Evolutionary conservation across 176 grass and related monocot species (phyloP), one percentile per base, ranked within the genome.

Genomic region (Hyparrhenia diplandra): DNA sequence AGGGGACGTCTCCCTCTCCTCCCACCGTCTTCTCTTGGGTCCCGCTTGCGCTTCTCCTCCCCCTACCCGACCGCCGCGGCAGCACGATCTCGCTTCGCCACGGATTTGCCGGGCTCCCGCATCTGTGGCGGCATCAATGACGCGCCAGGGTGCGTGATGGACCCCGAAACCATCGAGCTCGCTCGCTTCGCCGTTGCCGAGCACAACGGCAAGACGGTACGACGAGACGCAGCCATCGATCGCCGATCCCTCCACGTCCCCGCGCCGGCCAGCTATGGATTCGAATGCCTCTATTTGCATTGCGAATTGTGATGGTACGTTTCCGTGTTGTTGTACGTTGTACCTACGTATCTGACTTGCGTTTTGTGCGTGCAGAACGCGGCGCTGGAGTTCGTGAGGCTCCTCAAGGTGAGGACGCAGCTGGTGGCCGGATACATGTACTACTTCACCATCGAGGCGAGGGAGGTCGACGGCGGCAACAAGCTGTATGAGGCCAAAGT

Each of bases 391-490:
- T 88, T 90, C 47, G 73, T 78, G 65, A 45, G 82, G 65, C 46
- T 90, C 8, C 82, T 90, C 34, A 90, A 88, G 78, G 91, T 69
- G 67, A 81, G 84, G 71, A 40, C 30, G 43, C 88, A 93, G 65
- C 43, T 86, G 32, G 88, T 88, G 57, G 57, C 85, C 24, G 88
- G 88, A 6, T 1, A 23, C 52, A 83, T 88, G 91, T 36, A 94
- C 85, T 70, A 90, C 82, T 28, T 93, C 60, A 90, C 88, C 69
- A 34, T 93, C 16, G 82, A 93, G 91, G 82, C 49, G 10, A 93
- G 85, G 71, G 82, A 88, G 2, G 45, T 12, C 17, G 46, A 18
- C 46, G 49, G 18, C 4, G 75, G 66, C 16, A 71, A 69, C 71
- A 90, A 87, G 81, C 55, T 86, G 28, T 90, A 90, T 34, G 82